Evolutionary conservation across 164 flowering plant genomes (phyloP), one percentile per base, ranked within the genome.

Genomic region (Vitis amurensis): DNA sequence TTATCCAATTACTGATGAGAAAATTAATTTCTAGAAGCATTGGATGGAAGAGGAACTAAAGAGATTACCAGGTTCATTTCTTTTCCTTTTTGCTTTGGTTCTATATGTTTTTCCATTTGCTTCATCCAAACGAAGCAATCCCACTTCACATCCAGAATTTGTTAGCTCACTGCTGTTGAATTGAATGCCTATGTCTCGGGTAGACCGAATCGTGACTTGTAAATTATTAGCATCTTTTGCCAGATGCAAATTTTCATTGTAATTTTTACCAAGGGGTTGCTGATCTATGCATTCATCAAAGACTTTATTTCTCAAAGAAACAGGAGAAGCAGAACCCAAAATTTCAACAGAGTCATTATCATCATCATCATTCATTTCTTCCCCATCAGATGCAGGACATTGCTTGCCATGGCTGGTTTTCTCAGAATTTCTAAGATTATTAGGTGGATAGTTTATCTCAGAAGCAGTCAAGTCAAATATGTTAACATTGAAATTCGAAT

Each of bases 61-160:
- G 58, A 50, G 23, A 69, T 73, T 73, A 81, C 84, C 67, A 29
- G 74, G 67, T 55, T 75, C 78, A 10, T 71, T 81, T 56, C 78
- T 78, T 17, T 71, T 73, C 59, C 64, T 68, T 12, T 44, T 17
- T 69, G 79, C 69, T 53, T 76, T 76, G 30, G 47, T 27, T 63
- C 29, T 73, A 31, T 13, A 72, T 16, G 37, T 13, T 10, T 49
- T 73, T 17, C 65, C 71, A 50, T 10, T 71, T 23, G 67, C 37
- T 27, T 23, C 31, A 59, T n/a, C 44, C 37, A 23, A 10, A 30
- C 30, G 15, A 55, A 27, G 73, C 58, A 70, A 60, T 63, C 19
- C 68, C 29, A 63, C 69, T 48, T 63, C 68, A 51, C 64, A 65
- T 15, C 2, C 55, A 55, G 69, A 55, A 62, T 58, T 60, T 55